Evolutionary conservation across 352 stramenopile species (phyloP), one percentile per base, ranked within the genome.

Genomic region (Phytophthora litchii): DNA sequence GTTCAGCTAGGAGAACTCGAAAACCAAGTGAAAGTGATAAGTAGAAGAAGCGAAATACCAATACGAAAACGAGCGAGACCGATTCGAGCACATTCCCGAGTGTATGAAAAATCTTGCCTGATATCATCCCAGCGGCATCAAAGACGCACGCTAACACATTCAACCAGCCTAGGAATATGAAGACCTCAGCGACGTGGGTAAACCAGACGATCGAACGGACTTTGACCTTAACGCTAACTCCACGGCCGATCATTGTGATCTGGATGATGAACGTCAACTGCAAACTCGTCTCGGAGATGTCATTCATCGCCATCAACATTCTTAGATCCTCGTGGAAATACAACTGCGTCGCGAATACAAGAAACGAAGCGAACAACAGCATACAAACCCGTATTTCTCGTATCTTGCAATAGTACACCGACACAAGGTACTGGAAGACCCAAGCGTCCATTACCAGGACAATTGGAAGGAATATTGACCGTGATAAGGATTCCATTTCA

Each of bases 211-310:
- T 59, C 0, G 59, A 69, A 1, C 34, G 40, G 10, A 80, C 32
- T 23, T 60, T 63, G 36, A 79, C 59, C 31, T 64, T 64, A 11
- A 53, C 38, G 19, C 50, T 55, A 11, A 78, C 56, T 21, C 57
- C 68, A 16, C 52, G 46, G 14, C 64, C 64, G 19, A 81, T 64
- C 10, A 77, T 62, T 0, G 70, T 75, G 58, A 81, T 78, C 42
- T 78, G 72, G 3, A 77, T 62, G 6, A 75, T 60, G 52, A 82
- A 79, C 12, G 59, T 75, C 6, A 72, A 23, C 31, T 70, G 46
- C 1, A 67, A 63, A 10, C 59, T 66, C 41, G 68, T 62, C 64
- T 78, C 67, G 9, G 67, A 78, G 13, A 77, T 67, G 38, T 77
- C 56, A 48, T 77, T 78, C 20, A 79, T 25, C 1, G 54, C 29